phyloP scores from a whole-genome alignment of 257 asterid genomes.

The Verbena officinalis region DNA sequence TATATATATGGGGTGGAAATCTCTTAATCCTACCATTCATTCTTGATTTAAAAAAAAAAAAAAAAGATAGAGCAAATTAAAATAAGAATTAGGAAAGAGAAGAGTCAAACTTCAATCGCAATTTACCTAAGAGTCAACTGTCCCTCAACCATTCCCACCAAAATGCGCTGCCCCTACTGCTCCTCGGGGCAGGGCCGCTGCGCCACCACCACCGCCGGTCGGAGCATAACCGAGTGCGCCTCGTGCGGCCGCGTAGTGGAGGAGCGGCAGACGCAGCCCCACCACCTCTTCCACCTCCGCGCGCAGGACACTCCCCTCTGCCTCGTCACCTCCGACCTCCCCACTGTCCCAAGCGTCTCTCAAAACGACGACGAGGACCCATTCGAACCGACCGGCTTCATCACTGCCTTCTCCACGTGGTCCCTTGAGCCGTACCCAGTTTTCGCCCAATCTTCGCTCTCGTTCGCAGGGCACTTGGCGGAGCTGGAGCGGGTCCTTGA shows the following conservation, averaged over 20 bases:
- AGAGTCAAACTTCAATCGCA: too few species aligned
- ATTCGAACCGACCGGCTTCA: conserved; percentile 84
- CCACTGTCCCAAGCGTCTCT: conserved; percentile 45
- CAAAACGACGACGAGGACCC: conserved; percentile 70
- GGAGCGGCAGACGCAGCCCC: conserved; percentile 85
- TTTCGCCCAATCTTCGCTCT: conserved; percentile 70
- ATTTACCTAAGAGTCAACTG: conserved; percentile 1
- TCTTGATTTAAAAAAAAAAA: too few species aligned
- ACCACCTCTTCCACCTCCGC: conserved; percentile 95
- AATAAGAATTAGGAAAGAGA: too few species aligned
- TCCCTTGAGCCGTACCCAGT: conserved; percentile 90
- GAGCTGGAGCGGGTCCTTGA: conserved; percentile 95
- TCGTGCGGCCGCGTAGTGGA: conserved; percentile 88
- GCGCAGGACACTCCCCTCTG: conserved; percentile 92
- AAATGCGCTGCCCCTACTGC: conserved; percentile 98
- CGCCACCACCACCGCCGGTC: conserved; percentile 70
- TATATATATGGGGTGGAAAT: too few species aligned
- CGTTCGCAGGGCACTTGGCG: conserved; percentile 91
- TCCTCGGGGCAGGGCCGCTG: conserved; percentile 73
- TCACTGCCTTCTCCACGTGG: conserved; percentile 97
- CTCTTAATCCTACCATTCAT: too few species aligned
- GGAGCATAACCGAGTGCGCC: conserved; percentile 76
- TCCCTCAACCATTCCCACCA: conserved; percentile 16
- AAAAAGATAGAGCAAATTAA: too few species aligned
- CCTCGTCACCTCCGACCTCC: conserved; percentile 96